Conservation (phyloP, 495 filamentous ascomycete species). For the Talaromyces proteolyticus region DNA sequence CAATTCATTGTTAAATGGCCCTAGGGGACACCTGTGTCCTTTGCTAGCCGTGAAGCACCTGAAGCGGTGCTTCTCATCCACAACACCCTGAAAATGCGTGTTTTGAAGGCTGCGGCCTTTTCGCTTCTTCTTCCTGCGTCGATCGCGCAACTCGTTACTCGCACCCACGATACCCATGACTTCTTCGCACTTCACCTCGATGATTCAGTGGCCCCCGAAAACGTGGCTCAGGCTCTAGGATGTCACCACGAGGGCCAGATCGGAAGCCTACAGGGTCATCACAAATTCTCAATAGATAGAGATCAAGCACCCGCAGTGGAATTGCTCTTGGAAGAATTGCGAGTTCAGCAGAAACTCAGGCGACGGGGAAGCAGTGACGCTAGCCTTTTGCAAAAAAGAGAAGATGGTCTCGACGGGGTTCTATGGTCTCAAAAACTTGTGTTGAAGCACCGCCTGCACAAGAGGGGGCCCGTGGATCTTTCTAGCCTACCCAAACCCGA, state of each 20-base stretch:
- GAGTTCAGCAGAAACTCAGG: slow-evolving; percentile 40
- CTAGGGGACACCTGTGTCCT: not conserved
- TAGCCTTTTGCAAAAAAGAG: slow-evolving; percentile 32
- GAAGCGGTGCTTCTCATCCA: not conserved
- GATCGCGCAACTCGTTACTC: slow-evolving; percentile 35
- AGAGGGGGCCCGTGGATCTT: slow-evolving; percentile 48
- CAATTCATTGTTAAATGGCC: not conserved
- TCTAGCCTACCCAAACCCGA: too few species aligned
- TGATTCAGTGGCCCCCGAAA: slow-evolving; percentile 53
- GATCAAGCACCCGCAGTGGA: slow-evolving; percentile 49
- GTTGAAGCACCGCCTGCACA: slow-evolving; percentile 65
- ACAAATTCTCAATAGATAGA: slow-evolving; percentile 72
- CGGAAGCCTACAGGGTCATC: slow-evolving; percentile 74
- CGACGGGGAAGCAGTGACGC: slow-evolving; percentile 46
- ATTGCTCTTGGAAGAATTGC: slow-evolving; percentile 51
- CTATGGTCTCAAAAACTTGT: slow-evolving; percentile 79
- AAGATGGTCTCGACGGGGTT: slow-evolving; percentile 65
- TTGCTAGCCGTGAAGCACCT: slow-evolving; percentile 1
- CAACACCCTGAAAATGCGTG: not conserved
- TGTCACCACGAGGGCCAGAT: slow-evolving; percentile 78
- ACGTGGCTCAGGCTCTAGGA: slow-evolving; percentile 69
- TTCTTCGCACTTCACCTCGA: slow-evolving; percentile 88
- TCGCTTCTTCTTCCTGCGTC: not conserved
- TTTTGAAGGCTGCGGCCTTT: not conserved
- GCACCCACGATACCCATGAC: slow-evolving; percentile 68